Evolutionary conservation across 2,329 filamentous ascomycete genomes (phyloP), one percentile per base, ranked within the genome.

Genomic region (Aspergillus vadensis): DNA sequence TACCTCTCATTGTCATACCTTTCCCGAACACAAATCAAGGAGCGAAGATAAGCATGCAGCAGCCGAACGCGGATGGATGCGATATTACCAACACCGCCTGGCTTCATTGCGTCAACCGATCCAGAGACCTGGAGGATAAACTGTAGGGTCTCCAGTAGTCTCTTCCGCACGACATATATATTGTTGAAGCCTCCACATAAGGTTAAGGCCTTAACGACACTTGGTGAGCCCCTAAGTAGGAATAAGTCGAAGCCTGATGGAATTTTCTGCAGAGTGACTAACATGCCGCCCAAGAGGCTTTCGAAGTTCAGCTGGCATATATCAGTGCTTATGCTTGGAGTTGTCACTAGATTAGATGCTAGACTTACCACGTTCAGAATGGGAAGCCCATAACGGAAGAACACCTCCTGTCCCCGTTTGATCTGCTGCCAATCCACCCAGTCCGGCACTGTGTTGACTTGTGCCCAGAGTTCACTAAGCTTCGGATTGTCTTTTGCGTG

Each of bases 401-500:
- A 91, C 0, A 92, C 85, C 66, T 90, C 85, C 71, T 94, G 90
- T 0, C 90, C 91, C 68, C 90, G 81, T 61, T 83, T 80, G 58
- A 94, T 88, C 70, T 92, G 89, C 2, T 83, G 83, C 90, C 89
- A 93, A 71, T 92, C 86, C 2, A 93, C 90, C 89, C 90, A 93
- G 0, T 84, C 80, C 0, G 90, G 91, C 4, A 91, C 76, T 0
- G 83, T 86, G 59, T 86, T 88, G 58, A 90, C 80, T 69, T 92
- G 81, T 0, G 76, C 72, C 90, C 90, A 93, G 8, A 94, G 77
- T 57, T 82, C 67, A 7, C 73, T 68, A 21, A 88, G 76, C 41
- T 84, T 82, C 23, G 83, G 77, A 66, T 93, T 84, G 5, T 80
- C 77, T 2, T 76, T 71, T 9, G 81, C 79, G 71, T 92, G 80